Conservation (phyloP, 768 basidiomycete genomes). For the Tricholoma sp. region DNA sequence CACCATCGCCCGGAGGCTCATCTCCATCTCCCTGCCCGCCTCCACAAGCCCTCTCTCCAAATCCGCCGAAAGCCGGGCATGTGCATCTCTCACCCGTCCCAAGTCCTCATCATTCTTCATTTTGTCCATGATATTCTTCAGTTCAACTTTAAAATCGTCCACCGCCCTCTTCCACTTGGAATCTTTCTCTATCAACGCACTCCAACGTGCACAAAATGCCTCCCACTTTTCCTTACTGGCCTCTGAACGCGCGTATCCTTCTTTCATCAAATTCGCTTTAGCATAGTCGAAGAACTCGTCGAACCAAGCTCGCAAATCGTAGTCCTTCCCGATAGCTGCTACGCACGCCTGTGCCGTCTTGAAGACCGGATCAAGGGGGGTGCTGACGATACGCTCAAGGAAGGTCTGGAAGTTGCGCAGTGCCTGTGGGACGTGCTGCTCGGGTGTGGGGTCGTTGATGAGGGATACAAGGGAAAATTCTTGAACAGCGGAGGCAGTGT, state of each 20-base stretch:
- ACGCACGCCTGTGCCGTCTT: slow-evolving; percentile 37
- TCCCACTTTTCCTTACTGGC: slow-evolving; percentile 37
- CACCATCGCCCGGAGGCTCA: slow-evolving; percentile 45
- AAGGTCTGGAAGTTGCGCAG: slow-evolving; percentile 43
- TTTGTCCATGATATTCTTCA: slow-evolving; percentile 38
- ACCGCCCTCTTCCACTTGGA: slow-evolving; percentile 52
- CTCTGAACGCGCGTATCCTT: slow-evolving; percentile 49
- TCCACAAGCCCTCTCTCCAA: slow-evolving; percentile 38
- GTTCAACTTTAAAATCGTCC: slow-evolving; percentile 39
- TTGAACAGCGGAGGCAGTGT: slow-evolving; percentile 35
- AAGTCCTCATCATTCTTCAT: slow-evolving; percentile 48
- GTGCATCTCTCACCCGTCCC: slow-evolving; percentile 39
- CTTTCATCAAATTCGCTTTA: slow-evolving; percentile 40
- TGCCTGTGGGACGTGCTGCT: slow-evolving; percentile 54
- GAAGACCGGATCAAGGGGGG: slow-evolving; percentile 46
- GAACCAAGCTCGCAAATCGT: slow-evolving; percentile 48
- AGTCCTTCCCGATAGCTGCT: slow-evolving; percentile 47
- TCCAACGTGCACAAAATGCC: slow-evolving; percentile 47
- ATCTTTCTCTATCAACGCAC: slow-evolving; percentile 38
- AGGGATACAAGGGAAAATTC: slow-evolving; percentile 41
- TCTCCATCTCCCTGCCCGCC: slow-evolving; percentile 30
- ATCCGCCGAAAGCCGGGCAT: slow-evolving; percentile 41
- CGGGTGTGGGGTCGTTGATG: slow-evolving; percentile 57
- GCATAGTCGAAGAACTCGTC: slow-evolving; percentile 47
- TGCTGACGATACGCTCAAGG: slow-evolving; percentile 48